Base-by-base conservation (phyloP, 2,329 filamentous ascomycete genomes). In the Lachnellula cervina region DNA sequence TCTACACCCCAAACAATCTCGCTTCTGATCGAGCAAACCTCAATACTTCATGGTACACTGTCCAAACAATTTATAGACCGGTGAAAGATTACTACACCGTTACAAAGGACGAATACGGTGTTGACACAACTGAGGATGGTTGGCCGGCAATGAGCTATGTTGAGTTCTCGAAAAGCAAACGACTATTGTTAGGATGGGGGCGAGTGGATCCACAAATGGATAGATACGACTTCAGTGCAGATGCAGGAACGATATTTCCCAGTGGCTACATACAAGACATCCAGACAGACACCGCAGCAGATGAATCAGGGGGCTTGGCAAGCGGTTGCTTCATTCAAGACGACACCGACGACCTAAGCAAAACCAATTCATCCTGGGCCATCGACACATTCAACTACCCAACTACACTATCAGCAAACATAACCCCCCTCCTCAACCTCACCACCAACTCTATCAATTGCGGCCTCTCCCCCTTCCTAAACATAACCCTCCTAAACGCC, bases 131-230 rank as follows among this genome's bases (percentile, higher is more conserved):
- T 0, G 65, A 73, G 0, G 76, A 84, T 68, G 84, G 84, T 11
- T 88, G 84, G 84, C 84, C 84, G 0, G 79, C 77, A n/a, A 78
- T 82, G 61, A 74, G 76, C 19, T 83, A 77, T 61, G 69, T 86
- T 35, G 80, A 83, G 60, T 75, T 85, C 45, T 72, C 74, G 2
- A 71, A 75, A 47, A 73, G 74, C n/a, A 77, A 77, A 60, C 74
- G 84, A 34, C 62, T 87, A 2, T 64, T 87, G 2, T 67, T 80
- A 8, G 76, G 77, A 38, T 83, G 80, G 65, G 83, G 83, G 1
- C 71, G 66, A 0, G 67, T 86, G 5, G 83, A 84, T 65, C 70
- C 80, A 2, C 80, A 85, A 54, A 79, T 87, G 73, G 59, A 65
- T 9, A 67, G 62, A 2, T 87, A 87, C 64, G 75, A 86, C 60